A percentile compares a stretch with the other conserved stretches of the same genome.
Conservation (phyloP, 768 basidiomycete species). For the Boletus rubescentipes region DNA sequence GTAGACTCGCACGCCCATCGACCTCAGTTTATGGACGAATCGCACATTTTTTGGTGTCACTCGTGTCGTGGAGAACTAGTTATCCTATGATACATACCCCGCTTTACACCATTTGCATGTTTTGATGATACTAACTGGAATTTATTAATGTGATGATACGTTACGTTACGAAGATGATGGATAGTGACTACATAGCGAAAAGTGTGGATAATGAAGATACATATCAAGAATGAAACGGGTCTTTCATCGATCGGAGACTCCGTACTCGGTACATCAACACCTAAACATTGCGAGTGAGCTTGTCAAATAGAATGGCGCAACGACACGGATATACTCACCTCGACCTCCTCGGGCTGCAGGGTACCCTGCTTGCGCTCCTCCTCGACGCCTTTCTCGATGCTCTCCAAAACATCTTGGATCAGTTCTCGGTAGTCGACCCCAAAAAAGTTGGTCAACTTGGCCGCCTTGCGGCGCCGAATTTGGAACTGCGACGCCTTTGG, state of each 20-base stretch:
- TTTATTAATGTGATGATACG: constrained; percentile 22
- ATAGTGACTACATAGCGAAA: neutral
- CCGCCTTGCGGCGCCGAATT: constrained; percentile 67
- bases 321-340: constrained; percentile 46
- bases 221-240: constrained; percentile 13
- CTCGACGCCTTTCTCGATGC: constrained; percentile 73
- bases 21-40: constrained; percentile 82
- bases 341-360: constrained; percentile 64
- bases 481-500: constrained; percentile 55
- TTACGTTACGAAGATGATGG: constrained; percentile 10
- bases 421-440: constrained; percentile 82
- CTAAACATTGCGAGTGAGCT: constrained; percentile 33
- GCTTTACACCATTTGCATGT: neutral
- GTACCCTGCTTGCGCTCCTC: constrained; percentile 66
- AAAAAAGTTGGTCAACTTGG: constrained; percentile 86
- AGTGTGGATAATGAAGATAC: neutral
- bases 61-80: constrained; percentile 81
- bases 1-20: constrained; percentile 33
- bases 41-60: constrained; percentile 88
- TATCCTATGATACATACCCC: constrained; percentile 46
- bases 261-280: constrained; percentile 43
- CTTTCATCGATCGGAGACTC: constrained; percentile 27
- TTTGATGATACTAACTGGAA: constrained; percentile 15
- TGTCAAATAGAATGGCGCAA: neutral
- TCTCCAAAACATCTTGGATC: constrained; percentile 75